Evolutionary conservation across 2,329 filamentous ascomycete genomes (phyloP).

Genomic region (Fusarium mexicanum): DNA sequence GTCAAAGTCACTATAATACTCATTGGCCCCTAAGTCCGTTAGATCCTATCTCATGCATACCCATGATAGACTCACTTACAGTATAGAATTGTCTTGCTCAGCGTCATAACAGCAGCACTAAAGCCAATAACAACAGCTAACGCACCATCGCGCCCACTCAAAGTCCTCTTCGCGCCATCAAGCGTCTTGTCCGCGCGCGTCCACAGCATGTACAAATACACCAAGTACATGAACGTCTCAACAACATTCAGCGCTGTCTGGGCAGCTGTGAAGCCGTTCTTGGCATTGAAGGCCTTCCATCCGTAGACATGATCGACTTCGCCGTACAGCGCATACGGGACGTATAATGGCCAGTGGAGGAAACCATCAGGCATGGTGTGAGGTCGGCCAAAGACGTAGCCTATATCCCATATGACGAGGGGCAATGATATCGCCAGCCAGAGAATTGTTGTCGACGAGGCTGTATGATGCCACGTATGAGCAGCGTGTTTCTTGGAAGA

Average conservation of each 20-base stretch:
- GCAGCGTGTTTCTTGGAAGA: slow-evolving; percentile 16
- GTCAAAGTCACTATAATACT: slow-evolving; percentile 64
- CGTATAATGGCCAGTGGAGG: slow-evolving; percentile 77
- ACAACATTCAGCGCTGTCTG: slow-evolving; percentile 75
- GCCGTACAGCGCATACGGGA: slow-evolving; percentile 83
- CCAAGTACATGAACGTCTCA: slow-evolving; percentile 72
- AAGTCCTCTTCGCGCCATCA: slow-evolving; percentile 42
- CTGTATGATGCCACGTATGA: slow-evolving; percentile 56
- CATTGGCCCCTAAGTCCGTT: slow-evolving; percentile 58
- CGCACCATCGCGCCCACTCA: slow-evolving; percentile 57
- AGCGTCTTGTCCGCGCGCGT: slow-evolving; percentile 11
- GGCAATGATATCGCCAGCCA: slow-evolving; percentile 82
- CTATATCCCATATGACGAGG: slow-evolving; percentile 82
- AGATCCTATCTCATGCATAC: neutral
- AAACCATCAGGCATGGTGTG: slow-evolving; percentile 82
- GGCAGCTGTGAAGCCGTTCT: slow-evolving; percentile 80
- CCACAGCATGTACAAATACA: slow-evolving; percentile 60
- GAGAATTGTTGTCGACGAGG: slow-evolving; percentile 60
- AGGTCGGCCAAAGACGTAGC: slow-evolving; percentile 82
- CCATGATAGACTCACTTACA: slow-evolving; percentile 53
- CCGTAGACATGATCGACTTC: slow-evolving; percentile 85
- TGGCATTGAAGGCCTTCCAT: slow-evolving; percentile 72
- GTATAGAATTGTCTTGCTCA: slow-evolving; percentile 70
- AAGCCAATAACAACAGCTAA: slow-evolving; percentile 60
- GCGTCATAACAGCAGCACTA: slow-evolving; percentile 66